A percentile compares a stretch with the other conserved stretches of the same genome.
Conservation (phyloP, 495 filamentous ascomycete genomes). For the Annulohypoxylon maeteangense region DNA sequence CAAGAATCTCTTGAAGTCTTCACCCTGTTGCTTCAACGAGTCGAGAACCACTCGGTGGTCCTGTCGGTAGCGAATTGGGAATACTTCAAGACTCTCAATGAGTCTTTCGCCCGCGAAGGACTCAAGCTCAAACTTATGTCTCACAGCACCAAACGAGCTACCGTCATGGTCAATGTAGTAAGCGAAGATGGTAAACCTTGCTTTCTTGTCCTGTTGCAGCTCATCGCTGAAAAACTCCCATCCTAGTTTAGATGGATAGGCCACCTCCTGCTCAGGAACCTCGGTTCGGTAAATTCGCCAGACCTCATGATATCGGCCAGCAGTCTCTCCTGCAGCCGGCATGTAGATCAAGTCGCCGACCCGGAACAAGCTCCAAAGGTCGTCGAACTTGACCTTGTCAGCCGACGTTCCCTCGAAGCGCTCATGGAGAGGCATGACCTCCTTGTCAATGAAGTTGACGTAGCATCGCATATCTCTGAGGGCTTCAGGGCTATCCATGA, state of each 20-base stretch:
- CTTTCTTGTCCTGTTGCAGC: slow-evolving; percentile 31
- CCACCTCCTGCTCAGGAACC: slow-evolving; percentile 35
- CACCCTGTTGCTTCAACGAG: slow-evolving; percentile 56
- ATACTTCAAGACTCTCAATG: slow-evolving; percentile 65
- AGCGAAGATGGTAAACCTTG: slow-evolving; percentile 46
- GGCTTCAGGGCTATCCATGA: slow-evolving; percentile 48
- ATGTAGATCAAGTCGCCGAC: slow-evolving; percentile 51
- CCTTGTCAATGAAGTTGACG: slow-evolving; percentile 50
- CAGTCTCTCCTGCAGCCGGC: slow-evolving; percentile 39
- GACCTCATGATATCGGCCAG: slow-evolving; percentile 42
- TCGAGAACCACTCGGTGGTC: slow-evolving; percentile 53
- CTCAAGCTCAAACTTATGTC: slow-evolving; percentile 55
- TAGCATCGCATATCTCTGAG: slow-evolving; percentile 50
- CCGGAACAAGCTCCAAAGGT: slow-evolving; percentile 54
- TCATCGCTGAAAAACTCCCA: slow-evolving; percentile 46
- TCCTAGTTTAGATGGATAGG: slow-evolving; percentile 31
- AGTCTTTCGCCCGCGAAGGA: slow-evolving; percentile 64
- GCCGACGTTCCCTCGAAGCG: slow-evolving; percentile 38
- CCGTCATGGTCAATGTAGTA: slow-evolving; percentile 72
- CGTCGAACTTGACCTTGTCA: slow-evolving; percentile 46
- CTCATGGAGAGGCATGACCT: slow-evolving; percentile 49
- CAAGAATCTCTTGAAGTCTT: slow-evolving; percentile 57
- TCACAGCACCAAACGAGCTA: slow-evolving; percentile 60
- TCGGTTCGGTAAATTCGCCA: slow-evolving; percentile 49
- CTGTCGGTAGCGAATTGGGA: slow-evolving; percentile 66